Evolutionary conservation across 169 alveolate genomes (phyloP), one percentile per base, ranked within the genome.

Genomic region (Amoebophrya sp.): DNA sequence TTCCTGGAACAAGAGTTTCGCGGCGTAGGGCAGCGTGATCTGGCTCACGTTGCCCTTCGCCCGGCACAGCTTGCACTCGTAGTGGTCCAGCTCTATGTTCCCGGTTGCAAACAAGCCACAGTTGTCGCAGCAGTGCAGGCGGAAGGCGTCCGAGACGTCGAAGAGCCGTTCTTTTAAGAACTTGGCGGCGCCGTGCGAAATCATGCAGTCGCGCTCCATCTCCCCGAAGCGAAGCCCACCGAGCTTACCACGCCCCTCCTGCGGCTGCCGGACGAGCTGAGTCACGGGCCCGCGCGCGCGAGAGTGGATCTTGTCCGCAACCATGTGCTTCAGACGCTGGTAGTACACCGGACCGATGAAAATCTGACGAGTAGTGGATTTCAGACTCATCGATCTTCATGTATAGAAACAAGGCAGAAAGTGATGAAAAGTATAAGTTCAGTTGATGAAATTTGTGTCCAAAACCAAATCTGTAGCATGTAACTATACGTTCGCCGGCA

Each of bases 131-230:
- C 98, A 97, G 94, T 98, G 99, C 16, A 98, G 97, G 94, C 99
- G 96, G 93, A 97, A 98, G 41, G 98, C 98, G 95, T 98, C 99
- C 48, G 98, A 96, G 45, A 97, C 98, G 92, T 98, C 99, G 93
- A 97, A 98, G 29, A 98, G 95, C 41, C 88, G 88, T 93, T 99
- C 99, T 94, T 99, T 99, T 43, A 98, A 94, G 98, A 99, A 98
- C 91, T 99, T 98, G 41, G 99, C 99, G 38, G 99, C 99, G 0
- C 99, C 99, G 95, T 99, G 99, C 20, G 99, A 97, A 42, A 99
- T 98, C 99, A 99, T 99, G 93, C 99, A 99, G 93, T 99, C 99
- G 43, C 99, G 97, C 94, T 99, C 99, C 99, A 99, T 98, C 94
- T 99, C 99, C n/a, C 99, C 99, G 93, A 99, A 99, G 91, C 96